Evolutionary conservation across 768 basidiomycete species (phyloP), one percentile per base, ranked within the genome.

Genomic region (Suillus variegatus): DNA sequence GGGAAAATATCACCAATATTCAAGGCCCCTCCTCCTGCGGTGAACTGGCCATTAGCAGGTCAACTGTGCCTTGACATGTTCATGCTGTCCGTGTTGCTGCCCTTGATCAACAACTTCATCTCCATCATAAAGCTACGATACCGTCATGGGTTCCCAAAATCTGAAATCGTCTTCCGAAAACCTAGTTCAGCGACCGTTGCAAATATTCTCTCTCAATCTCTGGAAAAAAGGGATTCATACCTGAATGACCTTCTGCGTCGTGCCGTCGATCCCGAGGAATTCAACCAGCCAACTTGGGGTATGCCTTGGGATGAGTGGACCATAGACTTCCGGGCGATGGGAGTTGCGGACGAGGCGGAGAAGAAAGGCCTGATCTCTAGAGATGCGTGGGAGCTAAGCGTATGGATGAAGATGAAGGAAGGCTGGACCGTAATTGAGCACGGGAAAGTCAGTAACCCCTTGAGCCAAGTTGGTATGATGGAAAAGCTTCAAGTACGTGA

Each of bases 241-340:
- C 46, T 75, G 62, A 73, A 70, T 62, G 71, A 72, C 12, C 62
- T 77, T 35, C 66, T 77, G 46, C 68, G 67, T 40, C 75, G 69
- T 36, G 76, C 72, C 8, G 67, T 73, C 25, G 69, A 76, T n/a
- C 72, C 76, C 28, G 70, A 74, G 63, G 72, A 73, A 60, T 67
- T 76, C 62, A 76, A 73, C 9, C 66, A 65, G 1, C 43, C 63
- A 10, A 20, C 54, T 4, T 71, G 72, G 67, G 76, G 73, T 36
- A 64, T 77, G 36, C 75, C 75, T 35, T 77, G 75, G 75, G 75
- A 76, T 57, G 75, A 77, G 54, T 76, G 76, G 75, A 52, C 46
- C 7, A 72, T 77, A 36, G 76, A 76, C 67, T 73, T 73, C 55
- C 68, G 49, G 46, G 75, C 72, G 8, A 76, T 76, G 76, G 67